These are phyloP conservation scores for Macrolepiota dolichaula DNA, from an alignment of 768 basidiomycete species.

Conservation along the genomic window DNA sequence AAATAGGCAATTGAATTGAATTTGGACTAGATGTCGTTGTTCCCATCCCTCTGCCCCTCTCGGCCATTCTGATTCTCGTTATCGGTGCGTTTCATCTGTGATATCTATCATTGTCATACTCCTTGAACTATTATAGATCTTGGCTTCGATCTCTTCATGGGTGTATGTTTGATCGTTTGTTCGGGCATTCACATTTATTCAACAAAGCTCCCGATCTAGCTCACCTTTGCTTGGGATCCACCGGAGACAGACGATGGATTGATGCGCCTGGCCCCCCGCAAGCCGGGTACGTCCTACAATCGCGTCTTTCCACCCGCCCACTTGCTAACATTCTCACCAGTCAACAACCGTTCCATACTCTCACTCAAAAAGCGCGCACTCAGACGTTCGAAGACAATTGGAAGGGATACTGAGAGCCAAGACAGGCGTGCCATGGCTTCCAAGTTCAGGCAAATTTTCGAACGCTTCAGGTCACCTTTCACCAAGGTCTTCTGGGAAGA, in stretches of 20 bases:
- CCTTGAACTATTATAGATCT: constrained; percentile 43
- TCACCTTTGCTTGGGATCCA: constrained; percentile 72
- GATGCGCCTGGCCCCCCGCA: constrained; percentile 65
- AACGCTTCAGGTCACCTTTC: constrained; percentile 49
- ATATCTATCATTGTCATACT: not conserved
- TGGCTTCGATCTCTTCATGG: constrained; percentile 66
- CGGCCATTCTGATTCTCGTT: constrained; percentile 68
- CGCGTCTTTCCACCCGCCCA: not conserved
- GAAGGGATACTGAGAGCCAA: constrained; percentile 50
- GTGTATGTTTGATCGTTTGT: constrained; percentile 35
- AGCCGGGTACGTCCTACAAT: constrained; percentile 42
- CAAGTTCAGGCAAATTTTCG: constrained; percentile 31
- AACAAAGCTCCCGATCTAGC: constrained; percentile 24
- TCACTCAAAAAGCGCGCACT: constrained; percentile 55
- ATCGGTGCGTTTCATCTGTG: constrained; percentile 44
- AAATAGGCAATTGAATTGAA: not conserved
- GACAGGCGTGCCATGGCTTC: constrained; percentile 36
- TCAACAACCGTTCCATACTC: constrained; percentile 52
- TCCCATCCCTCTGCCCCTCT: constrained; percentile 61
- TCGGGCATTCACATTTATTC: not conserved
- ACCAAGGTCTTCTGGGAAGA: constrained; percentile 60
- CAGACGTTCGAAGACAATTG: constrained; percentile 50
- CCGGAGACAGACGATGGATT: constrained; percentile 63
- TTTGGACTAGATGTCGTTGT: constrained; percentile 53
- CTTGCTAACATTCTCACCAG: constrained; percentile 23